A percentile compares a stretch with the other conserved stretches of the same genome.
Conservation (phyloP, 768 basidiomycete species). For the Tricholomella constricta region DNA sequence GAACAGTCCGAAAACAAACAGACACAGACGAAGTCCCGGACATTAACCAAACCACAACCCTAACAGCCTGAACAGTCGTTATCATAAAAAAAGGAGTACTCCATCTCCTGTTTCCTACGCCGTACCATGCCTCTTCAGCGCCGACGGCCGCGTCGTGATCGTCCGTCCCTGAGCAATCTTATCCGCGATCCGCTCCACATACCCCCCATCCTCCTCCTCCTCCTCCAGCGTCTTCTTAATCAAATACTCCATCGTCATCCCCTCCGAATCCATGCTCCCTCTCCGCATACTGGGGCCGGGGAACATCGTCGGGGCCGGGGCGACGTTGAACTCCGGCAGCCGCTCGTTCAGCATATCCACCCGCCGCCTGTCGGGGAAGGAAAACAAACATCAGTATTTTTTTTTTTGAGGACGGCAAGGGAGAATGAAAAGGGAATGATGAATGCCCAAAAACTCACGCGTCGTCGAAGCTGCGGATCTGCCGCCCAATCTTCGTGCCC, state of each 20-base stretch:
- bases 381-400: neutral
- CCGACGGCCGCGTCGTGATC: slow-evolving; percentile 45
- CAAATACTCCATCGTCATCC: slow-evolving; percentile 62
- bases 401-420: neutral
- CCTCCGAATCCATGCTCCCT: slow-evolving; percentile 41
- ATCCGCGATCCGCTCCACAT: slow-evolving; percentile 65
- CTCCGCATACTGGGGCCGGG: slow-evolving; percentile 66
- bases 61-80: neutral
- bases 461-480: slow-evolving; percentile 74
- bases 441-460: slow-evolving; percentile 50
- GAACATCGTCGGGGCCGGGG: slow-evolving; percentile 44
- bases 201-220: slow-evolving; percentile 50
- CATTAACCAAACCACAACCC: neutral
- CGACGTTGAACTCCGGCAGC: slow-evolving; percentile 56
- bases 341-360: slow-evolving; percentile 77
- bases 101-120: slow-evolving; percentile 33
- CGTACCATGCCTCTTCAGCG: slow-evolving; percentile 69
- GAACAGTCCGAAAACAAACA: neutral
- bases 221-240: slow-evolving; percentile 66
- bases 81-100: too few species aligned
- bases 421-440: neutral
- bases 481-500: slow-evolving; percentile 55
- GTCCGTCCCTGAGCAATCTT: slow-evolving; percentile 55
- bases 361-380: slow-evolving; percentile 53
- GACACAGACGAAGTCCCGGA: neutral